Conservation (phyloP, 805 yeast genomes). For the Teunomyces lycoperdinae region DNA sequence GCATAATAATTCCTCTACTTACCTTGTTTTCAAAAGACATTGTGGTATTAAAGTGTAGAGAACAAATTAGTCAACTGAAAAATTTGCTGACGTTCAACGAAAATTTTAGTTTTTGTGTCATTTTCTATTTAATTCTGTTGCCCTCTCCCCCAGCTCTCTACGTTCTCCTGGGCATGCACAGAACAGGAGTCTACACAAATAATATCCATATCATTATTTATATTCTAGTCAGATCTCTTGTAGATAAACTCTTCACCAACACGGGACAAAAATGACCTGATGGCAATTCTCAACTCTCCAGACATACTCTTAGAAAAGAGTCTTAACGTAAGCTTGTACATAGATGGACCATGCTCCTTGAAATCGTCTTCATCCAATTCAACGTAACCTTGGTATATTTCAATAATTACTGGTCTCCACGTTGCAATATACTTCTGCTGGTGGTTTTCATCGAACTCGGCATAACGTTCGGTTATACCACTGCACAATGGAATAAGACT, state of each 20-base stretch:
- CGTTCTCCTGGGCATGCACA: background rate
- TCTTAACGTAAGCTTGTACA: slow-evolving; percentile 58
- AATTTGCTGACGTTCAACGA: slow-evolving; percentile 11
- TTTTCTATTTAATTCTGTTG: background rate
- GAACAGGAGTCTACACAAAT: background rate
- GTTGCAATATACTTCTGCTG: slow-evolving; percentile 76
- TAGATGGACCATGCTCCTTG: slow-evolving; percentile 50
- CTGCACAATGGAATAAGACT: slow-evolving; percentile 67
- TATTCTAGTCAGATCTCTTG: slow-evolving; percentile 5
- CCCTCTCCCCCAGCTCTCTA: background rate
- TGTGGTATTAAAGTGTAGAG: slow-evolving; percentile 9
- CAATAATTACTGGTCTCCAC: slow-evolving; percentile 92
- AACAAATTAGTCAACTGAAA: slow-evolving; percentile 7
- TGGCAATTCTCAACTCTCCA: slow-evolving; percentile 57
- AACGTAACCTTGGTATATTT: slow-evolving; percentile 77
- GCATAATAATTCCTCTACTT: slow-evolving; percentile 19
- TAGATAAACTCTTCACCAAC: slow-evolving; percentile 43
- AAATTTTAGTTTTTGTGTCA: slow-evolving; percentile 8
- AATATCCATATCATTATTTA: background rate
- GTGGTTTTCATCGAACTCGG: slow-evolving; percentile 71
- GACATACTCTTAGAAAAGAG: slow-evolving; percentile 61
- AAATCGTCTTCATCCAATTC: slow-evolving; percentile 77
- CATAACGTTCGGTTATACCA: slow-evolving; percentile 66
- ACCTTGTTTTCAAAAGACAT: slow-evolving; percentile 51
- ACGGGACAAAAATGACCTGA: slow-evolving; percentile 55